phyloP scores from a whole-genome alignment of 352 stramenopile species.

The Poterioochromonas sp. region DNA sequence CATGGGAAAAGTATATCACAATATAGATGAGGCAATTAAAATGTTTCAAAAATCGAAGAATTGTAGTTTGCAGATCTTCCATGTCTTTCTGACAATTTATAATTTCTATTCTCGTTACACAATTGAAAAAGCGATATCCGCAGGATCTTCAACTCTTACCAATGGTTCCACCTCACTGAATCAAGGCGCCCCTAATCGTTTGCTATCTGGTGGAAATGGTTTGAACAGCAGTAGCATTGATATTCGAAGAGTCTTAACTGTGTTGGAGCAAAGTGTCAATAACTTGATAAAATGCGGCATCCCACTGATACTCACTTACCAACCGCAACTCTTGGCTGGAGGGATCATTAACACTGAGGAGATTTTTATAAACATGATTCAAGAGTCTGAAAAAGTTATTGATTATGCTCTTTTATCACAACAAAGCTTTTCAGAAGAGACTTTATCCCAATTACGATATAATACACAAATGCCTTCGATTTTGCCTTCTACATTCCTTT shows the following conservation, averaged over 20 bases:
- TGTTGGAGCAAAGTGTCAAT: background rate
- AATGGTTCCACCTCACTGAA: too few relatives aligned
- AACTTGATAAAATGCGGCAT: background rate
- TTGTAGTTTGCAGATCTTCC: background rate
- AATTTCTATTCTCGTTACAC: background rate
- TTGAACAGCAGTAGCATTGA: background rate
- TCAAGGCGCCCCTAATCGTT: too few relatives aligned
- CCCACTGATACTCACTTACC: conserved; percentile 1
- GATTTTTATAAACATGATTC: background rate
- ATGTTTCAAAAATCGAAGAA: background rate
- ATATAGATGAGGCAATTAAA: background rate
- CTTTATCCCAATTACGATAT: conserved; percentile 3
- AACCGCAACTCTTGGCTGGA: background rate
- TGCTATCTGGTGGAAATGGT: too few relatives aligned
- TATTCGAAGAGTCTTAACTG: background rate
- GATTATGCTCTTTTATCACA: background rate
- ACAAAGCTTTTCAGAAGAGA: background rate
- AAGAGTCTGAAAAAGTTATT: background rate
- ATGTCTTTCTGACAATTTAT: background rate
- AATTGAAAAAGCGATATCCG: background rate
- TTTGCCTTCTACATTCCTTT: conserved; percentile 21
- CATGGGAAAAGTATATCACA: background rate
- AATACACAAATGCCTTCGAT: conserved; percentile 7
- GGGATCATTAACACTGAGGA: background rate
- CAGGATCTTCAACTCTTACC: background rate